Conservation (phyloP, 257 asterid species). For the Forsythia suspensa region DNA sequence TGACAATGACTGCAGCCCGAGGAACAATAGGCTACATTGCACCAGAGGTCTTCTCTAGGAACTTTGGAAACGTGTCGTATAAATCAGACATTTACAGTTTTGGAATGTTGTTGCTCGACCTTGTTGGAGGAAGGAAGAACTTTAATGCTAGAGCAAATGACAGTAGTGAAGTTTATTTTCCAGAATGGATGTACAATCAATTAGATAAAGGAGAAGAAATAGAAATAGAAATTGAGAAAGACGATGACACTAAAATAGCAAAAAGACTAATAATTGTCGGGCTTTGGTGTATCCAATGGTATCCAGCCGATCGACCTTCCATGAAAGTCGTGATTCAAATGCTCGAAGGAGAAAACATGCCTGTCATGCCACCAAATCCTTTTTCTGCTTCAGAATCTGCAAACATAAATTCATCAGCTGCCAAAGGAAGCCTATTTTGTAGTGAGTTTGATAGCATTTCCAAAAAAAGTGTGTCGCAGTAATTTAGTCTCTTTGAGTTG, state of each 20-base stretch:
- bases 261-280: constrained; percentile 69
- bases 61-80: constrained; percentile 68
- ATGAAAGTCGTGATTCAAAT: constrained; percentile 69
- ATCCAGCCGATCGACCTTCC: constrained; percentile 74
- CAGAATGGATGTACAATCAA: constrained; percentile 79
- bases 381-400: constrained; percentile 42
- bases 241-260: constrained; percentile 41
- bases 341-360: constrained; percentile 59
- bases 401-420: constrained; percentile 19
- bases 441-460: constrained; percentile 24
- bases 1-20: constrained; percentile 69
- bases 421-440: constrained; percentile 27
- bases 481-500: background rate
- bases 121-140: constrained; percentile 63
- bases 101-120: constrained; percentile 74
- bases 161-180: constrained; percentile 52
- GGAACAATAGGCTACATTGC: constrained; percentile 82
- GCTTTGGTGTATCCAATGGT: constrained; percentile 86
- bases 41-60: constrained; percentile 78
- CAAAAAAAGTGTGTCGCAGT: constrained; percentile 7
- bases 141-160: constrained; percentile 26
- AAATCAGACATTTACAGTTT: constrained; percentile 70
- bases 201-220: constrained; percentile 66
- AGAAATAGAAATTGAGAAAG: constrained; percentile 49
- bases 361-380: constrained; percentile 75